Percentiles rank a stretch among this genome's conserved stretches.
These are phyloP conservation scores for Mycena albidolilacea DNA, from an alignment of 768 basidiomycete genomes.

Conservation along the genomic window DNA sequence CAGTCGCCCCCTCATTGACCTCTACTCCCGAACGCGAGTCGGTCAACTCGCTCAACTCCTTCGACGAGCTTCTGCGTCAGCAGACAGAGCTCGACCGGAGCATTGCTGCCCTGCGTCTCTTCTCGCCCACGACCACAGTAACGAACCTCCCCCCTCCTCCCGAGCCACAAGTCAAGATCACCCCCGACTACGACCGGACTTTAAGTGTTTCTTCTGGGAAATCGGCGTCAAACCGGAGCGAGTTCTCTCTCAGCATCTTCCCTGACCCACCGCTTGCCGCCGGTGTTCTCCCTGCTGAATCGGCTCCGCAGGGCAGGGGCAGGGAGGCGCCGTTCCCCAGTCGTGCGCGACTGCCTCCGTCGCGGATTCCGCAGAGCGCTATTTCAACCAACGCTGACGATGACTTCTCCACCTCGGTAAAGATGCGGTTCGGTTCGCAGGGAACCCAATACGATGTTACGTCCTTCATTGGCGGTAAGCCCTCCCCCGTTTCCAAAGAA, in stretches of 20 bases:
- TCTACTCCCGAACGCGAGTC: constrained; percentile 44
- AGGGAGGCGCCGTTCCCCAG: constrained; percentile 14
- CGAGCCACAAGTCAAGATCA: neutral
- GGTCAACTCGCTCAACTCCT: constrained; percentile 53
- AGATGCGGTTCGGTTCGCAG: constrained; percentile 53
- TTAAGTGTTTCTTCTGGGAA: constrained; percentile 39
- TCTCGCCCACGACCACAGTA: constrained; percentile 48
- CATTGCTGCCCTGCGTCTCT: constrained; percentile 70
- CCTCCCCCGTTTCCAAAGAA: neutral
- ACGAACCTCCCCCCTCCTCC: constrained; percentile 28
- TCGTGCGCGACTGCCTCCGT: constrained; percentile 25
- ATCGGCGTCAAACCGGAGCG: constrained; percentile 57
- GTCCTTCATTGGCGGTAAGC: constrained; percentile 75
- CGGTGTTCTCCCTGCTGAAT: constrained; percentile 12
- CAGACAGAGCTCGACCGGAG: constrained; percentile 76
- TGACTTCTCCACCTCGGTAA: constrained; percentile 28
- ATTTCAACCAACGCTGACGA: constrained; percentile 34
- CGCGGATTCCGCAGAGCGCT: constrained; percentile 33
- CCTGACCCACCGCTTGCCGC: constrained; percentile 69
- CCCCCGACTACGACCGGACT: neutral
- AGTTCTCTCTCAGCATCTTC: constrained; percentile 82
- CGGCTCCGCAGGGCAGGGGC: neutral
- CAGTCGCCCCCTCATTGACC: constrained; percentile 24
- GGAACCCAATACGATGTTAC: constrained; percentile 80
- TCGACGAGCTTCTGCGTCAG: constrained; percentile 70